Evolutionary conservation across 257 asterid genomes (phyloP), one percentile per base, ranked within the genome.

Genomic region (Solanum raphanifolium): DNA sequence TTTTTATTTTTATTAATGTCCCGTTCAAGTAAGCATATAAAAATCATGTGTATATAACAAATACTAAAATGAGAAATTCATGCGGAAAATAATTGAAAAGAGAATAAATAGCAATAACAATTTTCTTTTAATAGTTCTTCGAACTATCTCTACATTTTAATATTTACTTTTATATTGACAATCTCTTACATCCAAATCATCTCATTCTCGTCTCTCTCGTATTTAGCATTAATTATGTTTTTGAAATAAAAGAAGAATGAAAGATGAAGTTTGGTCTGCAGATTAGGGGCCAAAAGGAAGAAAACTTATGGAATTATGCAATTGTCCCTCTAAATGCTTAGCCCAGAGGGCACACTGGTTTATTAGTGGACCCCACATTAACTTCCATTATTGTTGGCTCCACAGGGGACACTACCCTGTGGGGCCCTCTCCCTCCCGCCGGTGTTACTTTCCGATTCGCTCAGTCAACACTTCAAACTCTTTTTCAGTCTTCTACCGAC

Each of bases 361-460:
- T 48, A 65, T 78, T 21, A 7, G 34, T 85, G 92, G 85, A 23
- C 87, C 94, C 95, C 90, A 87, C 89, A n/a, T 20, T 9, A n/a
- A n/a, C 60, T 31, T 31, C 83, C 20, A 82, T 86, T 23, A 27
- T 7, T 92, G 94, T 89, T 90, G 69, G 69, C 75, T 88, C 83
- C 62, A 83, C 76, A 39, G 93, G 91, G 83, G 90, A 87, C 92
- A 86, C 6, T 20, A 81, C 5, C 23, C 11, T 3, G 39, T 34
- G 88, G 92, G 87, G 4, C 87, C 92, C 86, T 2, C 13, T 11
- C 9, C 4, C 2, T 36, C 83, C 52, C 31, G 52, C 83, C 83
- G 83, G 83, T 20, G 1, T 5, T 4, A 13, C 31, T 65, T 66
- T 5, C 72, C 32, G 16, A 27, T 13, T 6, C 3, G 6, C 27